Evolutionary conservation across 495 filamentous ascomycete genomes (phyloP), one percentile per base, ranked within the genome.

Genomic region (Aspergillus saccharolyticus): DNA sequence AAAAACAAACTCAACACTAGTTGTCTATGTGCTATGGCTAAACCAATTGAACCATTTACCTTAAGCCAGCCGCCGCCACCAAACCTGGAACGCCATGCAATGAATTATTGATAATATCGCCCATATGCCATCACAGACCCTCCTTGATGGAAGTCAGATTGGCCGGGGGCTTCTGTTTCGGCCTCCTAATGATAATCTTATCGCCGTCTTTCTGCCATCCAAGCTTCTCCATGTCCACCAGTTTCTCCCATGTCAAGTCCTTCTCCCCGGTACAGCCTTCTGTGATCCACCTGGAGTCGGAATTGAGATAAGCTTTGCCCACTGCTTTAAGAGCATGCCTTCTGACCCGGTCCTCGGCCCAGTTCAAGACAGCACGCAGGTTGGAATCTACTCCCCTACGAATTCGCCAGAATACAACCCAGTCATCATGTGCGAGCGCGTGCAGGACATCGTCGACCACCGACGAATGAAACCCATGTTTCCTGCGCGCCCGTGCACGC

Each of bases 271-370:
- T 75, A 53, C 74, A 78, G 33, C 70, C 71, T 49, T 68, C 64
- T 53, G 74, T 53, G 21, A 82, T 63, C 73, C 75, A 82, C 16
- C 55, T 62, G 54, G 82, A 67, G 59, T 89, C 85, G 12, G 89
- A 82, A 44, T 69, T 85, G 59, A 96, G 74, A 70, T 98, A 98
- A 14, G 85, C 80, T 70, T 85, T 80, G 12, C 90, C 90, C 44
- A 97, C 80, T 61, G 90, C 90, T 72, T 91, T 91, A 56, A 97
- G 75, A 54, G 90, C 83, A 57, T 88, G 85, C 61, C 75, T 77
- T 60, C 84, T 78, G 63, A 97, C 76, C 51, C 80, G 73, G 20
- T 83, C 81, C 58, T 89, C 88, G 6, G 89, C 88, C 74, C 81
- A 90, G 63, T 91, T 88, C 79, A 97, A 87, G 33, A 98, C 67